These are phyloP conservation scores for Cyclaneusma minus DNA, from an alignment of 2,329 filamentous ascomycete genomes.

Conservation along the genomic window DNA sequence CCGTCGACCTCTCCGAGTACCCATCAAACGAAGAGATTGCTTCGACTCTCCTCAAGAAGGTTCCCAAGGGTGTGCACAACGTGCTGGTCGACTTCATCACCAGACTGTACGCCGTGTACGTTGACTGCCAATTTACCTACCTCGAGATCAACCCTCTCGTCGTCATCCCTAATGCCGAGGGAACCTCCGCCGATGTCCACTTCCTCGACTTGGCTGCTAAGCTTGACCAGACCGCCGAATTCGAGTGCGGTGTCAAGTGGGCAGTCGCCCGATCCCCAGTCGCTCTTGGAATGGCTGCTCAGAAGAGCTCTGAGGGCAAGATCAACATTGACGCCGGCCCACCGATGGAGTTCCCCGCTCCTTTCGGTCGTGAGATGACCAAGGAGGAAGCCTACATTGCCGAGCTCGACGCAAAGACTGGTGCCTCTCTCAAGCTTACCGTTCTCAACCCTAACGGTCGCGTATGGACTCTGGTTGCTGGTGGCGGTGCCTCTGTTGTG, in stretches of 20 bases:
- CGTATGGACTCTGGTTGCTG: conserved; percentile 95
- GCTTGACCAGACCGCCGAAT: conserved; percentile 97
- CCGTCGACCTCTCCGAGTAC: conserved; percentile 86
- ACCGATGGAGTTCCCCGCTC: conserved; percentile 97
- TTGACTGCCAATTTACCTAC: conserved; percentile 99
- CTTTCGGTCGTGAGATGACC: conserved; percentile 93
- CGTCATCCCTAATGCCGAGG: conserved; percentile 86
- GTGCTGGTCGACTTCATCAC: conserved; percentile 99
- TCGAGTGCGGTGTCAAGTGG: conserved; percentile 99
- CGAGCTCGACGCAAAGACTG: conserved; percentile 97
- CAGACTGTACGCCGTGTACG: conserved; percentile 94
- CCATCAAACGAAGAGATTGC: conserved; percentile 95
- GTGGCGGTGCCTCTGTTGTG: conserved; percentile 98
- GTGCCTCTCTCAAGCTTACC: conserved; percentile 95
- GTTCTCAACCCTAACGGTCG: conserved; percentile 84
- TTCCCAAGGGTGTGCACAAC: conserved; percentile 90
- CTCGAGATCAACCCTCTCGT: conserved; percentile 99
- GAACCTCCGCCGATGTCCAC: conserved; percentile 85
- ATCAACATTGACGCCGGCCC: conserved; percentile 91
- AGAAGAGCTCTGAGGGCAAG: conserved; percentile 51
- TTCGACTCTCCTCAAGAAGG: conserved; percentile 70
- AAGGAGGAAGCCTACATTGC: conserved; percentile 99
- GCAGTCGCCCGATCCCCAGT: conserved; percentile 83
- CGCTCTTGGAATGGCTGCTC: conserved; percentile 67
- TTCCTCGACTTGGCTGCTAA: conserved; percentile 98